Evolutionary conservation across 2,329 filamentous ascomycete genomes (phyloP).

Genomic region (Lasiodiplodia sp.): DNA sequence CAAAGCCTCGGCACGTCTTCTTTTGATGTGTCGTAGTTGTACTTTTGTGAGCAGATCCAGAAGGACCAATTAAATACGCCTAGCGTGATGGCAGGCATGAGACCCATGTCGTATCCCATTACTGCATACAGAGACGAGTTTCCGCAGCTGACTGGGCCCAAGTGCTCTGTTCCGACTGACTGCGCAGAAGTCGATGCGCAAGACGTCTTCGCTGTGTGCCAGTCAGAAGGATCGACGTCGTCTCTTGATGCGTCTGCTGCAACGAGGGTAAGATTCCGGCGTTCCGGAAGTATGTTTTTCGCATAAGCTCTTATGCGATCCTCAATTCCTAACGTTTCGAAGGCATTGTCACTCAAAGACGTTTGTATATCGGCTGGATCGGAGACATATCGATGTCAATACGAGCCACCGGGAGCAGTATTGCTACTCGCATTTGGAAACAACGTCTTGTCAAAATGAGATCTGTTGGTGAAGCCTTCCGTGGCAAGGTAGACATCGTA

Average conservation of each 20-base stretch:
- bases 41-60: conserved; percentile 2
- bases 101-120: neutral
- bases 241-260: neutral
- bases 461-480: too few species aligned
- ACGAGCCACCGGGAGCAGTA: too few species aligned
- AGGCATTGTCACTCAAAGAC: too few species aligned
- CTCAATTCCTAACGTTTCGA: too few species aligned
- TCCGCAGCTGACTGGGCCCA: neutral
- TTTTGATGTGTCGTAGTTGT: neutral
- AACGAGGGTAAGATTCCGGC: too few species aligned
- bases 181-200: neutral
- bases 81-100: neutral
- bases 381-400: too few species aligned
- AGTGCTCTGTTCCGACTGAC: neutral
- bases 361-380: too few species aligned
- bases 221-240: neutral
- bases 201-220: neutral
- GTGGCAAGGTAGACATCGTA: too few species aligned
- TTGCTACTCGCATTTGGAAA: too few species aligned
- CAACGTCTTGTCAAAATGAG: too few species aligned
- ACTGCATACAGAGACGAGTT: neutral
- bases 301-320: too few species aligned
- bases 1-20: neutral
- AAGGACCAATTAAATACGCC: neutral
- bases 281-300: too few species aligned